These are phyloP conservation scores for Eucalyptus sp. DNA, from an alignment of 345 rosid genomes.

Conservation along the genomic window DNA sequence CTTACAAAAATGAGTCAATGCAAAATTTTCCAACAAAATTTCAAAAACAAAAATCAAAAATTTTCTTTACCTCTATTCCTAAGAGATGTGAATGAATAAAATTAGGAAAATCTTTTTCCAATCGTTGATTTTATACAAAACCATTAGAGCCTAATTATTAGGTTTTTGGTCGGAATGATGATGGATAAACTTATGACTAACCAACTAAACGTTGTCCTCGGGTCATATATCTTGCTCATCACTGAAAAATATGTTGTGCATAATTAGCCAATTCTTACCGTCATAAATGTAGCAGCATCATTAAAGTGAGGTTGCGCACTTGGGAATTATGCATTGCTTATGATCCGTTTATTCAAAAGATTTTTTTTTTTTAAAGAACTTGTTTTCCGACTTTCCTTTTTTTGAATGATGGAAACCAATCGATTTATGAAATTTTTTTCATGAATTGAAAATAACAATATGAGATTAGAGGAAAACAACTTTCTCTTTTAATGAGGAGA, in stretches of 20 bases:
- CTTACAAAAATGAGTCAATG: too few relatives aligned
- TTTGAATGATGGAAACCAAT: background rate
- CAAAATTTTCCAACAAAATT: too few relatives aligned
- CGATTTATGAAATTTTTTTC: fast-evolving
- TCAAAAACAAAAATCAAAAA: too few relatives aligned
- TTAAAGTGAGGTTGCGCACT: background rate
- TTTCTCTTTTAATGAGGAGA: background rate
- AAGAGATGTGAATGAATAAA: too few relatives aligned
- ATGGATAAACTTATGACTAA: background rate
- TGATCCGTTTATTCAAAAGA: background rate
- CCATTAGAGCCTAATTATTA: too few relatives aligned
- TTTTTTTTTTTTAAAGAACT: background rate
- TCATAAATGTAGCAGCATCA: background rate
- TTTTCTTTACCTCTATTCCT: too few relatives aligned
- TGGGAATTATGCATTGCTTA: background rate
- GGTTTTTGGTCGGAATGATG: background rate
- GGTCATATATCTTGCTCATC: background rate
- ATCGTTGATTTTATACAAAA: too few relatives aligned
- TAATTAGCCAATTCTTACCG: background rate
- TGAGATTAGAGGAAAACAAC: background rate
- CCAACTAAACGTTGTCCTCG: background rate
- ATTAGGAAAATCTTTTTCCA: too few relatives aligned
- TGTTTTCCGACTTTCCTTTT: fast-evolving
- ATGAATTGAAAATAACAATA: too few relatives aligned
- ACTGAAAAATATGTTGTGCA: background rate